phyloP scores from a whole-genome alignment of 2,329 filamentous ascomycete genomes.

The Fonsecaea pugnacius region DNA sequence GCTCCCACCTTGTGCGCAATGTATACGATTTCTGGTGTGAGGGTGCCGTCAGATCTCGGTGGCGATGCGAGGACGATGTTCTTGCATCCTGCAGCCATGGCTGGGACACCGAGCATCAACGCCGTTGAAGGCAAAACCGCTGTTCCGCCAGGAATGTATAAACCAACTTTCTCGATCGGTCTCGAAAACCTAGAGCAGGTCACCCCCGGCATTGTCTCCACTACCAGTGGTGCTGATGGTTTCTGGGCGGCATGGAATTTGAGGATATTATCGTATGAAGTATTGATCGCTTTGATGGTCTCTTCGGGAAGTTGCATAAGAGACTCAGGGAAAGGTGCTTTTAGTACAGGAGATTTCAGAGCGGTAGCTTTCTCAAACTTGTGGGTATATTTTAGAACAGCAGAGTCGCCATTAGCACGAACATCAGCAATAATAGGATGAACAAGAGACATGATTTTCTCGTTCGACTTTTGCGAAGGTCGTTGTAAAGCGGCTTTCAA shows the following conservation, averaged over 20 bases:
- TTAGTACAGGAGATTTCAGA: conserved; percentile 83
- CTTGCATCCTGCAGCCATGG: conserved; percentile 95
- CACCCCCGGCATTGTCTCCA: conserved; percentile 98
- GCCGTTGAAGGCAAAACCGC: conserved; percentile 96
- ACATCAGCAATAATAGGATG: conserved; percentile 90
- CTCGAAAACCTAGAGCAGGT: conserved; percentile 90
- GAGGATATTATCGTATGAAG: conserved; percentile 90
- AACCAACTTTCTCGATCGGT: conserved; percentile 91
- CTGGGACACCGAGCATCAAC: conserved; percentile 96
- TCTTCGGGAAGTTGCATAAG: conserved; percentile 85
- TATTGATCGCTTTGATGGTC: conserved; percentile 88
- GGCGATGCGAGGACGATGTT: conserved; percentile 93
- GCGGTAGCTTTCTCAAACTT: conserved; percentile 97
- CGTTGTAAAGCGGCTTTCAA: conserved; percentile 78
- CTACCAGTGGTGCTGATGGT: conserved; percentile 76
- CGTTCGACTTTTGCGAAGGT: conserved; percentile 92
- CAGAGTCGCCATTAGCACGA: conserved; percentile 79
- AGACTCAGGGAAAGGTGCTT: conserved; percentile 81
- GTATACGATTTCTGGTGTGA: conserved; percentile 97
- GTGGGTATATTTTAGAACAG: conserved; percentile 89
- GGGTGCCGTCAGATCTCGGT: conserved; percentile 81
- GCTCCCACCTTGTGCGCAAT: conserved; percentile 95
- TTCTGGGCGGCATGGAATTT: conserved; percentile 93
- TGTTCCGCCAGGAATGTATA: conserved; percentile 95
- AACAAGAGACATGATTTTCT: conserved; percentile 88